These are phyloP conservation scores for Lactarius psammicola DNA, from an alignment of 768 basidiomycete species.

Conservation along the genomic window DNA sequence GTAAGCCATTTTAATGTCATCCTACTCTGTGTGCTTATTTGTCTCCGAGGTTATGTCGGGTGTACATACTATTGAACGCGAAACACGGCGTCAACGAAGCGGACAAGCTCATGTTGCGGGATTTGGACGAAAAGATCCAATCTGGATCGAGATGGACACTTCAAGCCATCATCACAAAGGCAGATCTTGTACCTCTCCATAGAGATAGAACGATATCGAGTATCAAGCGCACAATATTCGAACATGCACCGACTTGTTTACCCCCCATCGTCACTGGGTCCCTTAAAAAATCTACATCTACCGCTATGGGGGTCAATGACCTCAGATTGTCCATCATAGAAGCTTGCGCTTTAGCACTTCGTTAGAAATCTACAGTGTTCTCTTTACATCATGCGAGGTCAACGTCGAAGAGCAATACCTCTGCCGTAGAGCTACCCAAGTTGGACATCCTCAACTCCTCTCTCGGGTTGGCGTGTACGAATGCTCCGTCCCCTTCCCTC, in stretches of 20 bases:
- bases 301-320: slow-evolving; percentile 54
- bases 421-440: slow-evolving; percentile 60
- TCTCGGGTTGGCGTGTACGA: slow-evolving; percentile 52
- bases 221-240: slow-evolving; percentile 53
- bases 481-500: slow-evolving; percentile 87
- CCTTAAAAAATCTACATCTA: slow-evolving; percentile 49
- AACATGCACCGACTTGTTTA: slow-evolving; percentile 57
- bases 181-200: slow-evolving; percentile 48
- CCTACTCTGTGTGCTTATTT: background rate
- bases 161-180: slow-evolving; percentile 73
- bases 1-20: slow-evolving; percentile 41
- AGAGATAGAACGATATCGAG: slow-evolving; percentile 39
- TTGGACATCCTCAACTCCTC: slow-evolving; percentile 56
- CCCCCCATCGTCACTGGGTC: slow-evolving; percentile 61
- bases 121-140: slow-evolving; percentile 43
- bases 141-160: slow-evolving; percentile 53
- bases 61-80: slow-evolving; percentile 70
- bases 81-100: slow-evolving; percentile 57
- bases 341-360: slow-evolving; percentile 47
- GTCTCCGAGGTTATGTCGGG: slow-evolving; percentile 54
- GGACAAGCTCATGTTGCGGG: slow-evolving; percentile 61
- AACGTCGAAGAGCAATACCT: slow-evolving; percentile 80
- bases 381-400: slow-evolving; percentile 35
- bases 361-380: background rate
- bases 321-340: slow-evolving; percentile 58